phyloP scores from a whole-genome alignment of 176 grass and related monocot genomes.

The Cenchrus americanus region DNA sequence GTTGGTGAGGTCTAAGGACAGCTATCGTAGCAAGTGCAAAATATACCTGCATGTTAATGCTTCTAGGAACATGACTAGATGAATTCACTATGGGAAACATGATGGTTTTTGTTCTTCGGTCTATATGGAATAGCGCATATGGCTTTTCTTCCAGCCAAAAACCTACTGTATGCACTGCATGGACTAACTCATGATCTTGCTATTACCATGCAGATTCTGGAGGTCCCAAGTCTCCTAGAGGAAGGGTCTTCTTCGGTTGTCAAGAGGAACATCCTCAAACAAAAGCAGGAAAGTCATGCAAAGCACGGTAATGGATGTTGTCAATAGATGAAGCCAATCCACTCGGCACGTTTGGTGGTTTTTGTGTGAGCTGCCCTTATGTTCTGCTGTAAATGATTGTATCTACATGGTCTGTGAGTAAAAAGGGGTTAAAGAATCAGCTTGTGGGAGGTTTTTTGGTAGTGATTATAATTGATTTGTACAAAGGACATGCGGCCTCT shows the following conservation, averaged over 20 bases:
- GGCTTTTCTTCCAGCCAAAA: neutral
- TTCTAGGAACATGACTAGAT: neutral
- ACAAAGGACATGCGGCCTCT: slow-evolving; percentile 38
- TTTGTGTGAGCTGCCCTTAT: neutral
- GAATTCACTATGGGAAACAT: neutral
- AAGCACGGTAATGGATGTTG: slow-evolving; percentile 66
- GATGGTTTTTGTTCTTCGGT: neutral
- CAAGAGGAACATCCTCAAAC: slow-evolving; percentile 85
- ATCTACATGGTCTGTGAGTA: slow-evolving; percentile 53
- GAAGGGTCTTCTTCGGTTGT: slow-evolving; percentile 77
- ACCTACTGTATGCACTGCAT: neutral
- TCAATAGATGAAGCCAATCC: slow-evolving; percentile 36
- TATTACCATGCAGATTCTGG: slow-evolving; percentile 66
- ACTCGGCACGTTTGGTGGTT: slow-evolving; percentile 3
- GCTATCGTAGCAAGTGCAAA: slow-evolving; percentile 5
- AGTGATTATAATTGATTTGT: slow-evolving; percentile 55
- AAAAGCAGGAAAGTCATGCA: slow-evolving; percentile 75
- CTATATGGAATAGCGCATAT: neutral
- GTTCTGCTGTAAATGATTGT: slow-evolving; percentile 63
- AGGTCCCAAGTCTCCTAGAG: slow-evolving; percentile 81
- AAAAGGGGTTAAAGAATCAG: slow-evolving; percentile 30
- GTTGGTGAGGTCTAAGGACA: neutral
- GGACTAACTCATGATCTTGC: neutral
- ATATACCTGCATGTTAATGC: neutral
- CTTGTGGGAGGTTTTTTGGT: slow-evolving; percentile 30